Conservation (phyloP, 331 rosid species). For the Dryas integrifolia region DNA sequence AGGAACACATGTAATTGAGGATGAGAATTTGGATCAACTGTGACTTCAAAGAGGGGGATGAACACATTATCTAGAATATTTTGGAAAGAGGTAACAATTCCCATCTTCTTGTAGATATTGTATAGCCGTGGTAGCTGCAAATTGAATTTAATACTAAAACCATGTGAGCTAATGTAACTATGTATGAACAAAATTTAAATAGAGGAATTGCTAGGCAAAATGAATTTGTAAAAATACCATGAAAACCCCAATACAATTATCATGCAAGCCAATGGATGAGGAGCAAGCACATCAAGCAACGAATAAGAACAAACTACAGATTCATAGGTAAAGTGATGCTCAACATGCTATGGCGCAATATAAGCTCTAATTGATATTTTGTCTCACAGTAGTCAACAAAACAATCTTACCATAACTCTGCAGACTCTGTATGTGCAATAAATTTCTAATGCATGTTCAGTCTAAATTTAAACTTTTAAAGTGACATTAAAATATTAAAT, state of each 20-base stretch:
- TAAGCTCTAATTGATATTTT: background rate
- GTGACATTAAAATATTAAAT: background rate
- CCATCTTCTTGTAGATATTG: conserved; percentile 76
- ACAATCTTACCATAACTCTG: background rate
- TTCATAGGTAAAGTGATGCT: background rate
- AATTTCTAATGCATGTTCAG: background rate
- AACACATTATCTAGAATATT: conserved; percentile 77
- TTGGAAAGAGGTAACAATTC: conserved; percentile 77
- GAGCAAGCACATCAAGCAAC: background rate
- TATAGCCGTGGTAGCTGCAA: conserved; percentile 75
- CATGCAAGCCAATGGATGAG: conserved; percentile 3
- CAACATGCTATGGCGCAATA: background rate
- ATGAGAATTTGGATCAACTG: conserved; percentile 80
- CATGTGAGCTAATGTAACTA: conserved; percentile 6
- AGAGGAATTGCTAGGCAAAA: conserved; percentile 4
- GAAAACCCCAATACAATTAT: background rate
- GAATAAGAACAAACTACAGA: conserved; percentile 1
- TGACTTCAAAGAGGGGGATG: conserved; percentile 79
- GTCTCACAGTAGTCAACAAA: background rate
- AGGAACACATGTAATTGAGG: conserved; percentile 78
- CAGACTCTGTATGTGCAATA: too few relatives aligned
- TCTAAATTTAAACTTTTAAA: background rate
- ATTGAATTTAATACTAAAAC: conserved; percentile 19
- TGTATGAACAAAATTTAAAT: background rate
- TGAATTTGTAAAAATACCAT: background rate